Conservation (phyloP, 2,329 filamentous ascomycete genomes). For the Fusarium verrucosum region DNA sequence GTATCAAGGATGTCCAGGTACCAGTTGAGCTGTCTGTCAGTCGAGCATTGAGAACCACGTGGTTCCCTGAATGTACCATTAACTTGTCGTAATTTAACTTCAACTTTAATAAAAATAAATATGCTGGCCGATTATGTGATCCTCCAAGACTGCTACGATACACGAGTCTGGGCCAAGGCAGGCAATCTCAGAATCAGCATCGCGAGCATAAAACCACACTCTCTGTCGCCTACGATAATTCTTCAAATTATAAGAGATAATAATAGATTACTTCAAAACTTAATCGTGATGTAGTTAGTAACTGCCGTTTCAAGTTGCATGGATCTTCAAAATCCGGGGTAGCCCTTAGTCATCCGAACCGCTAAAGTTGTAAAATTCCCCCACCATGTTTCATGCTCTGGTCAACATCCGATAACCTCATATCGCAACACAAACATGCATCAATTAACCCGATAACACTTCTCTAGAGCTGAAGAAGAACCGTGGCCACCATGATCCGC, state of each 20-base stretch:
- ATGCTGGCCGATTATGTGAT: too few species aligned
- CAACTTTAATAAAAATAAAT: background rate
- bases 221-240: background rate
- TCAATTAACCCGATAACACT: background rate
- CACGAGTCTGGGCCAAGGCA: background rate
- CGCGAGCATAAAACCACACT: background rate
- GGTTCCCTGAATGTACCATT: background rate
- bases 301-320: background rate
- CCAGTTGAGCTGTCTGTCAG: background rate
- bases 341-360: constrained; percentile 29
- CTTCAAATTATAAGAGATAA: background rate
- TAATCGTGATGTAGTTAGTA: background rate
- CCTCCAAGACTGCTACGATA: background rate
- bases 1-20: background rate
- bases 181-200: background rate
- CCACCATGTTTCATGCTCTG: background rate
- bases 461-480: background rate
- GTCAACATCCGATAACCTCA: background rate
- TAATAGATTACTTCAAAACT: background rate
- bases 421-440: constrained; percentile 16
- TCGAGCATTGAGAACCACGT: background rate
- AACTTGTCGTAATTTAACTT: background rate
- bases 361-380: constrained; percentile 20
- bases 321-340: constrained; percentile 25
- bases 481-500: constrained; percentile 41